Conservation (phyloP, 2,329 filamentous ascomycete genomes). For the Intubia oerlemansii region DNA sequence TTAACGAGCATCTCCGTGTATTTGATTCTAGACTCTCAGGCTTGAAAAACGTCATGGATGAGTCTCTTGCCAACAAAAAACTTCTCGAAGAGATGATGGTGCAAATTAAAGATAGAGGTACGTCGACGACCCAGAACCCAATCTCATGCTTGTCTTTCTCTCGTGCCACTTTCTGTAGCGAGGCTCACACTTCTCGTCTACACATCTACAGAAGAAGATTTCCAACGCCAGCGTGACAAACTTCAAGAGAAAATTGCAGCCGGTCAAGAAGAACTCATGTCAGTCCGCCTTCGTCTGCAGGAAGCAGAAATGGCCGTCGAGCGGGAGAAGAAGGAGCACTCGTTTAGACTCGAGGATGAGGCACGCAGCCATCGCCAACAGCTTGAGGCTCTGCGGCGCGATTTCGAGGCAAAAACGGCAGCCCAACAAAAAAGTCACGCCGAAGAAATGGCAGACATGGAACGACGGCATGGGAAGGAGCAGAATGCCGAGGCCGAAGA, state of each 20-base stretch:
- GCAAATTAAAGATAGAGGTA: conserved; percentile 55
- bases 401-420: no score
- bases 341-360: conserved; percentile 32
- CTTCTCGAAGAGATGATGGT: conserved; percentile 54
- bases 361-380: conserved; percentile 31
- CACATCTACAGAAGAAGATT: conserved; percentile 27
- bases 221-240: conserved; percentile 25
- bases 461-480: no score
- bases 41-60: conserved; percentile 52
- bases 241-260: conserved; percentile 23
- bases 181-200: no score
- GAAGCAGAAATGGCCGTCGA: conserved; percentile 19
- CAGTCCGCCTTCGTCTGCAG: conserved; percentile 23
- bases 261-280: conserved; percentile 43
- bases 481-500: no score
- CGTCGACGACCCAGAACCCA: no score
- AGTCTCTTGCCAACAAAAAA: conserved; percentile 44
- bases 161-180: no score
- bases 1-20: conserved; percentile 51
- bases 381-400: conserved; percentile 28
- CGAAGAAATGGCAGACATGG: no score
- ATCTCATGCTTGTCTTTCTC: no score
- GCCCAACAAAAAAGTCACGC: no score
- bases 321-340: conserved; percentile 21
- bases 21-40: conserved; percentile 55